Base-by-base conservation (phyloP, 2,329 filamentous ascomycete species). In the Trichophyton simii region DNA sequence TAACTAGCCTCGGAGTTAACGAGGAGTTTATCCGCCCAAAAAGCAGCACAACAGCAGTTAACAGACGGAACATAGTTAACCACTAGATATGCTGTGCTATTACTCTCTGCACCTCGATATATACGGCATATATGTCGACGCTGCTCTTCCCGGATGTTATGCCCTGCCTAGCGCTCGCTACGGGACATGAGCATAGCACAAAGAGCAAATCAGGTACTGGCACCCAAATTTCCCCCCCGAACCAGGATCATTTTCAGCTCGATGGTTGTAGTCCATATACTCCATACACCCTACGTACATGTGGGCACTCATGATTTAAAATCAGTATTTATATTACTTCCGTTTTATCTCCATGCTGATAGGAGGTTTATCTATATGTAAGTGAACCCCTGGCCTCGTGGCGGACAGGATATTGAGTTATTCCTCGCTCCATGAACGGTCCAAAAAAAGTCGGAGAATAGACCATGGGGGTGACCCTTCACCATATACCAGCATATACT, bases 381-480 rank as follows among this genome's bases (percentile, higher is more conserved):
- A 20, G 28, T 28, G 50, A 55, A 34, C 50, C 52, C 52, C n/a
- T 34, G 52, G 28, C 52, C 52, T 55, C 52, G 52, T 55, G 52
- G 52, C 31, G 11, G 52, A 55, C 52, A 55, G 52, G 52, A 55
- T 55, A 9, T 28, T 55, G n/a, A 52, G 28, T 55, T 55, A 55
- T 55, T n/a, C 52, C 52, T 55, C 11, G n/a, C 28, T 20, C 28
- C 11, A 18, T 55, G 52, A 55, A 55, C 52, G 28, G 52, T 55
- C 52, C 52, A 55, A 55, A 55, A 55, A 55, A 55, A 55, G 7
- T 55, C 52, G 52, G 52, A 55, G 52, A 55, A 55, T 55, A 55
- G 13, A 15, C 52, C 31, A 34, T 55, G 28, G 28, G 31, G 28
- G 28, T 8, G 9, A 38, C 20, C 52, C 25, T 34, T 31, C 28